phyloP scores from a whole-genome alignment of 2,329 filamentous ascomycete species.

The Fusarium sp. region DNA sequence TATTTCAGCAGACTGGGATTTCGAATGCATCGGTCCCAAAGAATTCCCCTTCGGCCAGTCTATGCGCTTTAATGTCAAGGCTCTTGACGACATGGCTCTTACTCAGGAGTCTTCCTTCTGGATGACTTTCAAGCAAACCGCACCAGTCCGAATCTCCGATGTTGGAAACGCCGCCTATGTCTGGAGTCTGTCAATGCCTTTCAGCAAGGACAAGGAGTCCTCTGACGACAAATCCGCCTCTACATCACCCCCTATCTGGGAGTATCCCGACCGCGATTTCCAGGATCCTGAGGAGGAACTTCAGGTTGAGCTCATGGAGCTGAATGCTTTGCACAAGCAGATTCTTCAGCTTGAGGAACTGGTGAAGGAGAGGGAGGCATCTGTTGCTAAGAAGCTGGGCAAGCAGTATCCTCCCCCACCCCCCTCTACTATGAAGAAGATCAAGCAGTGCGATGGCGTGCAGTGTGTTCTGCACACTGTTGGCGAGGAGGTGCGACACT shows the following conservation, averaged over 20 bases:
- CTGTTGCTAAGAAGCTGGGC: constrained; percentile 50
- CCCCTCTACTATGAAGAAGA: constrained; percentile 34
- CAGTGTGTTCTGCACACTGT: constrained; percentile 55
- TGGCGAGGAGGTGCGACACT: constrained; percentile 51
- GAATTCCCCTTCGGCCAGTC: constrained; percentile 54
- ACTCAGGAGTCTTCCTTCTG: constrained; percentile 51
- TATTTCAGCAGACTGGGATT: constrained; percentile 58
- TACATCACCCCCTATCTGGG: constrained; percentile 14
- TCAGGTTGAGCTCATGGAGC: constrained; percentile 55
- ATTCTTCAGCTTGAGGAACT: constrained; percentile 53
- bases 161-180: constrained; percentile 53
- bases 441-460: constrained; percentile 33
- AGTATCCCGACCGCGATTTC: constrained; percentile 40
- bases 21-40: constrained; percentile 55
- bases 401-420: constrained; percentile 31
- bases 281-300: constrained; percentile 45
- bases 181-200: constrained; percentile 39
- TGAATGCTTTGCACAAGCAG: constrained; percentile 55
- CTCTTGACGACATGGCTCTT: constrained; percentile 54
- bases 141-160: constrained; percentile 54
- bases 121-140: constrained; percentile 58
- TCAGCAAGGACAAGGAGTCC: constrained; percentile 21
- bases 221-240: constrained; percentile 1
- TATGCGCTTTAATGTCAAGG: constrained; percentile 55
- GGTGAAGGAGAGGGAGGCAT: constrained; percentile 55